Percentiles rank a stretch among this genome's conserved stretches.
Conservation (phyloP, 352 stramenopile species). For the Phytopythium ostracodes region DNA sequence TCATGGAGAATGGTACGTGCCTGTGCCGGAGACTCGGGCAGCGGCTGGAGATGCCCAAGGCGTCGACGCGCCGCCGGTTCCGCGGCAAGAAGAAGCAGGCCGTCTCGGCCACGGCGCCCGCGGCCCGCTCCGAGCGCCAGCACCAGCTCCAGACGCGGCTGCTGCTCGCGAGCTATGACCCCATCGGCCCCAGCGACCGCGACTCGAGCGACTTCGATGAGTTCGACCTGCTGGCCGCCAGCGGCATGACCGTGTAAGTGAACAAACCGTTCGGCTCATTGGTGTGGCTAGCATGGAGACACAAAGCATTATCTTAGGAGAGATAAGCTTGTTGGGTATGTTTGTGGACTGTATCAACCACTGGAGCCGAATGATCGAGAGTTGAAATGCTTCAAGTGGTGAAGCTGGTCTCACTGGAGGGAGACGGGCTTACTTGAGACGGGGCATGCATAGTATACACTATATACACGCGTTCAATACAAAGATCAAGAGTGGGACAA, state of each 20-base stretch:
- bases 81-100: slow-evolving; percentile 21
- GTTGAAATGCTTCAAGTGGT: neutral
- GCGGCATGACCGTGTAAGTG: neutral
- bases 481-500: neutral
- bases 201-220: slow-evolving; percentile 40
- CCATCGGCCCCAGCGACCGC: slow-evolving; percentile 12
- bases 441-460: neutral
- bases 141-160: slow-evolving; percentile 41
- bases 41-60: slow-evolving; percentile 38
- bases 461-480: neutral
- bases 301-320: neutral
- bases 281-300: neutral
- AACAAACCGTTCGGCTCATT: neutral
- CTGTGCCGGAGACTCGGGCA: slow-evolving; percentile 56
- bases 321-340: neutral
- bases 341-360: no score
- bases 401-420: neutral
- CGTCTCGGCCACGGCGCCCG: slow-evolving; percentile 8
- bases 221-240: slow-evolving; percentile 20
- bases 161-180: slow-evolving; percentile 32
- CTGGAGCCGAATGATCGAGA: neutral
- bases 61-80: slow-evolving; percentile 24
- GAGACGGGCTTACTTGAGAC: neutral
- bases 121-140: slow-evolving; percentile 13
- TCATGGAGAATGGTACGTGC: slow-evolving; percentile 43